These are phyloP conservation scores for Sporothrix euskadiensis DNA, from an alignment of 2,329 filamentous ascomycete species.

Conservation along the genomic window DNA sequence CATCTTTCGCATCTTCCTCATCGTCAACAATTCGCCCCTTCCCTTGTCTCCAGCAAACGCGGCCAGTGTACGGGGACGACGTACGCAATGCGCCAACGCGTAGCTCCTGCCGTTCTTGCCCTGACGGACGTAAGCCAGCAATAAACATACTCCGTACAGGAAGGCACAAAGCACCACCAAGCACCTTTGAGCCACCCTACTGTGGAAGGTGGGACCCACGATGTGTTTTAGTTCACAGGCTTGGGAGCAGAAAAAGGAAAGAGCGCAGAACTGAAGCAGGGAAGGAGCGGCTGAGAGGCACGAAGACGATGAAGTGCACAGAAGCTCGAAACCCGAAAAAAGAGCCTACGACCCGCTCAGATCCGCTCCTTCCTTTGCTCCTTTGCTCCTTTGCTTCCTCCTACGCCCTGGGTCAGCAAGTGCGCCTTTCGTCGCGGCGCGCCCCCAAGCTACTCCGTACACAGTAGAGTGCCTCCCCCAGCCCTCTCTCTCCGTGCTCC, in stretches of 20 bases:
- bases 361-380: conserved; percentile 6
- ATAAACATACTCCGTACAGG: too few species aligned
- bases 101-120: conserved; percentile 12
- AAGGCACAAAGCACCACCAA: not conserved
- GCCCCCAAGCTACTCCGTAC: not conserved
- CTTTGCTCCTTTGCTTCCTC: not conserved
- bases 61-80: not conserved
- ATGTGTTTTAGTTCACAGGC: not conserved
- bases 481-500: not conserved
- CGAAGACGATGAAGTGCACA: not conserved
- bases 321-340: not conserved
- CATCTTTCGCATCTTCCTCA: not conserved
- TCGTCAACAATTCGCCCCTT: not conserved
- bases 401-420: conserved; percentile 8
- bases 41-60: not conserved
- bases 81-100: not conserved
- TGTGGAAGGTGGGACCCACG: not conserved
- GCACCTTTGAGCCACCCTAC: not conserved
- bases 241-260: not conserved
- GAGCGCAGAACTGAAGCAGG: not conserved
- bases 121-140: not conserved
- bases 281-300: not conserved
- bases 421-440: conserved; percentile 9
- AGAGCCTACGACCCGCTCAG: conserved; percentile 11
- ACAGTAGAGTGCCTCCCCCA: not conserved